Evolutionary conservation across 345 rosid species (phyloP), one percentile per base, ranked within the genome.

Genomic region (Schrenkiella parvula): DNA sequence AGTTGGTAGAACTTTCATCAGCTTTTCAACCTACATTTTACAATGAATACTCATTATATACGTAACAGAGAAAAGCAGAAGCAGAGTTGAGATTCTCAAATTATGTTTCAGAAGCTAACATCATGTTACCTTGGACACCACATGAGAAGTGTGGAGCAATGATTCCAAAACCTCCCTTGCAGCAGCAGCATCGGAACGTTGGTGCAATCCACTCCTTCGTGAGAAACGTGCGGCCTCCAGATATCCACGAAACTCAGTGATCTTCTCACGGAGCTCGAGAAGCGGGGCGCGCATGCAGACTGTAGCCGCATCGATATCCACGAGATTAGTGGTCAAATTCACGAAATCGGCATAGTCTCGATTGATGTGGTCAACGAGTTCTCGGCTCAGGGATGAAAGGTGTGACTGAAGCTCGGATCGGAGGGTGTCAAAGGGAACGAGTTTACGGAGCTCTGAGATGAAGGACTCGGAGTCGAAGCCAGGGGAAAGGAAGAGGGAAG

Each of bases 341-440:
- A 93, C 98, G 63, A 91, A 91, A 79, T 91, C 98, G 17, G 89
- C 80, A 68, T 91, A 93, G 76, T 93, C 98, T 37, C 97, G 96
- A 78, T 93, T 93, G 85, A 93, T 91, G 66, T 91, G 90, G 70
- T 93, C 98, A 59, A 93, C 85, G 39, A 93, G 87, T 76, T 93
- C 97, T 65, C 87, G 91, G 72, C 89, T 91, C 38, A 93, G 96
- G 67, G 97, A 89, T 43, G 97, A 80, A 14, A 89, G 86, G 77
- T 91, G 90, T 1, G 87, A 52, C 19, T 83, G 92, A 76, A 93
- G 96, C 87, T 93, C 92, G 34, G 92, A 86, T 47, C 98, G 91
- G 79, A 91, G 96, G 34, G 97, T 89, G 56, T 85, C 95, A 72
- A 89, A 89, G 6, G 98, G 98, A 43, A 91, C 97, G 67, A 93